Base-by-base conservation (phyloP, 331 rosid species). In the Quercus lobata region DNA sequence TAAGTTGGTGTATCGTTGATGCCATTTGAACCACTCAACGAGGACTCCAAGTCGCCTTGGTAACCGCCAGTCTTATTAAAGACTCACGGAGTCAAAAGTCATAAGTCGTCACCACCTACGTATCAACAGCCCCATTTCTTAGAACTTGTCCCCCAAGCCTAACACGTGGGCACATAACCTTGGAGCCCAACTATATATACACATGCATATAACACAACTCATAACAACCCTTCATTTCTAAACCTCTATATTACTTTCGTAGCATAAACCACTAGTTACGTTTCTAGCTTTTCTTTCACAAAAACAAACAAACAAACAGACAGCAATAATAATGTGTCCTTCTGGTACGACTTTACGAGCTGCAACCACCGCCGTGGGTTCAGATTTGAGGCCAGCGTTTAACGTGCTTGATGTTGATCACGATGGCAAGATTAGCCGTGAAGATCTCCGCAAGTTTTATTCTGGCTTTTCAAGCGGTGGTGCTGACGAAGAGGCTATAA, bases 391-490 rank as follows among this genome's bases (percentile, higher is more conserved):
- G 1, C 84, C 89, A 0, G 96, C 97, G 6, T 92, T 91, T 78
- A 87, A 91, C 74, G 74, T 91, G 37, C 92, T 92, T 5, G 97
- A 92, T 82, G 58, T 80, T 27, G 97, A 92, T 73, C 84, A 41
- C 56, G 97, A 92, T 74, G 94, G 96, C 2, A 92, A 89, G 74
- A 92, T 92, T 4, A 85, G 97, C 87, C 77, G 81, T 6, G 94
- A 91, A 22, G 97, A 92, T 37, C 97, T 92, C 83, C 87, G 83
- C 5, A 24, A 81, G 12, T 92, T 92, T 72, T 92, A 89, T 35
- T 25, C 89, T 16, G 89, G 84, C 2, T 41, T 60, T 4, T 35
- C 83, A 71, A 55, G 57, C 76, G 68, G 76, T 68, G 87, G 73
- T 1, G 79, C 71, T 29, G 91, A 85, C 14, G 99, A 93, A 18